Percentiles rank a stretch among this genome's conserved stretches.
Evolutionary conservation across 116 monocot species (phyloP).

Genomic region (Trichopus zeylanicus): DNA sequence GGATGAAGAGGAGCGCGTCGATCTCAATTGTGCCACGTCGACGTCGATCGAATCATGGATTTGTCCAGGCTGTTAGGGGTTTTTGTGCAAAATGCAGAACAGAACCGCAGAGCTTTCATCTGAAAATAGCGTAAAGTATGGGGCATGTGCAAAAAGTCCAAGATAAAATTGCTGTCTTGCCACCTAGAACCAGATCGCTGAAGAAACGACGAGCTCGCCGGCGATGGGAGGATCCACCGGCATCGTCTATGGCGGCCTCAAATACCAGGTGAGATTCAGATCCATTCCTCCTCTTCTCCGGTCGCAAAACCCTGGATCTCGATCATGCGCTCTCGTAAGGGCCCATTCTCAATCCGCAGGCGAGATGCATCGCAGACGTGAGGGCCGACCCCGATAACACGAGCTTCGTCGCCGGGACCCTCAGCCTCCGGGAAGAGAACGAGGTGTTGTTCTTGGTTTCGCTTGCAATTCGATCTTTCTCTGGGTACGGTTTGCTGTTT

Average conservation of each 20-base stretch:
- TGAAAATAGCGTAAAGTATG: no score
- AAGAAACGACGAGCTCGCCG: slow-evolving; percentile 21
- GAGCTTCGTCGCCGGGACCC: slow-evolving; percentile 90
- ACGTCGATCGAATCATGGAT: slow-evolving; percentile 3
- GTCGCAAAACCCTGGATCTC: not conserved
- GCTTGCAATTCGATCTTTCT: not conserved
- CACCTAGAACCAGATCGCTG: slow-evolving; percentile 33
- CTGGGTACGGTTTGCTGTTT: not conserved
- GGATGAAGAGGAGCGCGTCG: slow-evolving; percentile 16
- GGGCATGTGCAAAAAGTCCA: no score
- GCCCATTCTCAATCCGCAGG: slow-evolving; percentile 32
- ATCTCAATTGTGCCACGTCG: slow-evolving; percentile 56
- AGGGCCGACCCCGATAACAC: slow-evolving; percentile 54
- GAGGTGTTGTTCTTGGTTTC: slow-evolving; percentile 32
- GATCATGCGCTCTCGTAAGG: not conserved
- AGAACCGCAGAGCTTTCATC: no score
- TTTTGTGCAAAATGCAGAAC: no score
- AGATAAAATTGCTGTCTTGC: not conserved
- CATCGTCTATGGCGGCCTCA: slow-evolving; percentile 96
- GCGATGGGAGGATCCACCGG: slow-evolving; percentile 74
- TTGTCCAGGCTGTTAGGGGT: no score
- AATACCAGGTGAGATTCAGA: slow-evolving; percentile 60
- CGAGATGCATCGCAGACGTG: slow-evolving; percentile 89
- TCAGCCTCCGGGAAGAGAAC: slow-evolving; percentile 87
- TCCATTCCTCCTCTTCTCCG: not conserved